Percentiles rank a stretch among this genome's conserved stretches.
Evolutionary conservation across 2,329 filamentous ascomycete species (phyloP).

Genomic region (Penicillium vulpinum): DNA sequence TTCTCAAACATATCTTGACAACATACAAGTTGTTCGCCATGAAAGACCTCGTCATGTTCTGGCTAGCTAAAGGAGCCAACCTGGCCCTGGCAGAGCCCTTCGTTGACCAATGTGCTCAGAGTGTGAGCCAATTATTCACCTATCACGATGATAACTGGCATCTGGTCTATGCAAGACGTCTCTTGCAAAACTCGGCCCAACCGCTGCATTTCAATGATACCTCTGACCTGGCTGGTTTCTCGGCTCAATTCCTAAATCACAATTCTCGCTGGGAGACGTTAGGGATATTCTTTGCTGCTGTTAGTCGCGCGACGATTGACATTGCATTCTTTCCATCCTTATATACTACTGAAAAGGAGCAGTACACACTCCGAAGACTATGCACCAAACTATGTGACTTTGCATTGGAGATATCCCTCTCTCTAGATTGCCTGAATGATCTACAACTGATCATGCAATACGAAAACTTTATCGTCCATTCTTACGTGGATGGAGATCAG

Average conservation of each 20-base stretch:
- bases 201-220: slow-evolving; percentile 16
- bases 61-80: slow-evolving; percentile 28
- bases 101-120: slow-evolving; percentile 24
- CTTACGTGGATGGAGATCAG: slow-evolving; percentile 47
- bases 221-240: slow-evolving; percentile 19
- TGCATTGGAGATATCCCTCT: slow-evolving; percentile 39
- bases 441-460: slow-evolving; percentile 50
- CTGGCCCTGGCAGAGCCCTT: slow-evolving; percentile 28
- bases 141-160: slow-evolving; percentile 26
- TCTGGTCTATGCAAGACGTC: slow-evolving; percentile 23
- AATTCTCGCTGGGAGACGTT: slow-evolving; percentile 43
- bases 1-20: slow-evolving; percentile 23
- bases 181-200: slow-evolving; percentile 24
- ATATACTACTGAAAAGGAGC: slow-evolving; percentile 29
- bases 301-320: slow-evolving; percentile 39
- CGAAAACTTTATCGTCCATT: slow-evolving; percentile 50
- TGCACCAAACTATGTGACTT: slow-evolving; percentile 35
- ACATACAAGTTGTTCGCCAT: slow-evolving; percentile 23
- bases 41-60: slow-evolving; percentile 27
- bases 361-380: slow-evolving; percentile 28
- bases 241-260: slow-evolving; percentile 26
- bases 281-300: slow-evolving; percentile 41
- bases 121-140: slow-evolving; percentile 25
- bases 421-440: slow-evolving; percentile 43
- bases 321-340: slow-evolving; percentile 30